phyloP scores from a whole-genome alignment of 352 stramenopile genomes.

The Phytophthora podocarpi region DNA sequence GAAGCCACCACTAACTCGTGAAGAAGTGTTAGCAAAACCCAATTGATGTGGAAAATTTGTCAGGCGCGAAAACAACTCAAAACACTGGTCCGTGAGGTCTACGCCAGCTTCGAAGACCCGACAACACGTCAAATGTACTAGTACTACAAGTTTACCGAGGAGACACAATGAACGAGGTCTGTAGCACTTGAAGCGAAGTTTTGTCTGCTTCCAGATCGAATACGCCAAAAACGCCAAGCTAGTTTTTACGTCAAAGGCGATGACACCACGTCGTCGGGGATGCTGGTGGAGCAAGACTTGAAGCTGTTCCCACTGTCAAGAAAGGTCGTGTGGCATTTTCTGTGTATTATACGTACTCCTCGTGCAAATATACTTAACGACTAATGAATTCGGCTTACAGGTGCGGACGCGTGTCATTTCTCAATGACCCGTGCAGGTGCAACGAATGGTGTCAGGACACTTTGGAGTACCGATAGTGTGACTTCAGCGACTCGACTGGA shows the following conservation, averaged over 20 bases:
- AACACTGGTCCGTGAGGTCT: slow-evolving; percentile 61
- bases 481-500: too few relatives aligned
- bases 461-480: too few relatives aligned
- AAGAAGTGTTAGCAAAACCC: slow-evolving; percentile 71
- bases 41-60: slow-evolving; percentile 77
- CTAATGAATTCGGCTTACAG: too few relatives aligned
- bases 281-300: too few relatives aligned
- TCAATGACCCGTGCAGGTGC: too few relatives aligned
- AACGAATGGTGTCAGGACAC: too few relatives aligned
- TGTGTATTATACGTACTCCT: too few relatives aligned
- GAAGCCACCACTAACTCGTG: slow-evolving; percentile 48
- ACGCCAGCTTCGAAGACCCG: slow-evolving; percentile 63
- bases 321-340: too few relatives aligned
- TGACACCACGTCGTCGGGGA: too few relatives aligned
- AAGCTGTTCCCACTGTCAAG: too few relatives aligned
- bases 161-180: slow-evolving; percentile 73
- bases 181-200: slow-evolving; percentile 36
- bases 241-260: slow-evolving; percentile 25
- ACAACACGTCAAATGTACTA: slow-evolving; percentile 73
- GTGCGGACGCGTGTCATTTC: too few relatives aligned
- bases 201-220: slow-evolving; percentile 10
- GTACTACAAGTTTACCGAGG: slow-evolving; percentile 75
- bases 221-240: slow-evolving; percentile 2
- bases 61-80: slow-evolving; percentile 73
- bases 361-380: too few relatives aligned